phyloP scores from a whole-genome alignment of 495 filamentous ascomycete species.

The Aspergillus indologenus region DNA sequence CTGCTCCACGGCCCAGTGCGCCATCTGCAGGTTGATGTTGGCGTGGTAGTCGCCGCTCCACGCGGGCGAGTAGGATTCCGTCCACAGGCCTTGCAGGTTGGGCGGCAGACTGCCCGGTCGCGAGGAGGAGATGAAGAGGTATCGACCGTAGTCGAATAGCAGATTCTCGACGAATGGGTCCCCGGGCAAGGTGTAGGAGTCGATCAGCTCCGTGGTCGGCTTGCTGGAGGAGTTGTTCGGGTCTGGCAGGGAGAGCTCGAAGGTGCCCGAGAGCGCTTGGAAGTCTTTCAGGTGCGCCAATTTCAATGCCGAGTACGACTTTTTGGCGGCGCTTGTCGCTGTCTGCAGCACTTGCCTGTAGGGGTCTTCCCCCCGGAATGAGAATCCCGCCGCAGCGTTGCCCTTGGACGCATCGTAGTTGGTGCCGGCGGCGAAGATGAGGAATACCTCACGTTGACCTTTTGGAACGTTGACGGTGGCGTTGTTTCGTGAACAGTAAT shows the following conservation, averaged over 20 bases:
- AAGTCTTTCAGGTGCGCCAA: slow-evolving; percentile 42
- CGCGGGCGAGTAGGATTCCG: slow-evolving; percentile 25
- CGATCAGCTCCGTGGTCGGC: slow-evolving; percentile 38
- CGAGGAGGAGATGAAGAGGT: slow-evolving; percentile 42
- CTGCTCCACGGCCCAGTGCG: slow-evolving; percentile 41
- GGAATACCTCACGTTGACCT: slow-evolving; percentile 12
- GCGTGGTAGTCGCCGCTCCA: slow-evolving; percentile 52
- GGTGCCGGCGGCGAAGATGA: slow-evolving; percentile 43
- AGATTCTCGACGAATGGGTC: slow-evolving; percentile 45
- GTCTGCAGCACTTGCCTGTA: slow-evolving; percentile 27
- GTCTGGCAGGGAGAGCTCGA: slow-evolving; percentile 43
- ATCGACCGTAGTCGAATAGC: slow-evolving; percentile 44
- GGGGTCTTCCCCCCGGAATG: slow-evolving; percentile 47
- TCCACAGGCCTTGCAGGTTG: slow-evolving; percentile 48
- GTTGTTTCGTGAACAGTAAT: slow-evolving; percentile 7
- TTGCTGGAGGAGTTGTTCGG: slow-evolving; percentile 26
- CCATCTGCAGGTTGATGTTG: slow-evolving; percentile 55
- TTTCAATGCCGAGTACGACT: slow-evolving; percentile 27
- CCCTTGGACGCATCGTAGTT: slow-evolving; percentile 46
- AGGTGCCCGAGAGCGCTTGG: slow-evolving; percentile 27
- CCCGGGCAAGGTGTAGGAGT: slow-evolving; percentile 30
- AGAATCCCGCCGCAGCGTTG: slow-evolving; percentile 36
- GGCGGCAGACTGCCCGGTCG: slow-evolving; percentile 41
- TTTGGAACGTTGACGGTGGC: slow-evolving; percentile 12
- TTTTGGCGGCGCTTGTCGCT: slow-evolving; percentile 26